Base-by-base conservation (phyloP, 169 alveolate species). In the Cryptosporidium tyzzeri region DNA sequence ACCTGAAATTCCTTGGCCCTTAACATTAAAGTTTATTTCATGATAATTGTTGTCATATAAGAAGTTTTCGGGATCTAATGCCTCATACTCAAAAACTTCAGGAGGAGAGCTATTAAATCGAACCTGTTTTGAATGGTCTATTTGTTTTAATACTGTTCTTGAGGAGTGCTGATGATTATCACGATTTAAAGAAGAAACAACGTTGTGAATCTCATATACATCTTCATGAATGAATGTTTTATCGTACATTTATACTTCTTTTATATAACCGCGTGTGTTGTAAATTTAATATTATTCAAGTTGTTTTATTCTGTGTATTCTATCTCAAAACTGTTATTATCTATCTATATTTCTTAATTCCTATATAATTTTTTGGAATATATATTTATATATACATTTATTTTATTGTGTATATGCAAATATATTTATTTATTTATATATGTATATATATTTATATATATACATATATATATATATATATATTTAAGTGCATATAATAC, bases 61-160 rank as follows among this genome's bases (percentile, higher is more conserved):
- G 33, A 41, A 26, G 55, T 39, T 69, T 2, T 18, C 55, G 14
- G n/a, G 55, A 69, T 35, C 80, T 21, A 10, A 71, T n/a, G 61
- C 67, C 51, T 71, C 85, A 29, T 71, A 71, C 50, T 71, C 85
- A 67, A 50, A 71, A 29, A 71, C 67, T 29, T 71, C 51, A 0
- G 85, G 85, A 10, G 85, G 85, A 16, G 67, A 48, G 50, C 48
- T 55, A 35, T 35, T 39, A 23, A 71, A 71, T 33, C 85, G 69
- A 9, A 71, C 85, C 23, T 71, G 61, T 50, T 71, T 71, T 23
- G 37, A 35, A 16, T 51, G 26, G 48, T 16, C 21, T 1, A 55
- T 3, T 26, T 26, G 67, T 26, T 55, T 55, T 9, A 55, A n/a
- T 10, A 55, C 35, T 26, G 31, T 10, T 21, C 67, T 55, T n/a